Percentiles rank a stretch among this genome's conserved stretches.
phyloP scores from a whole-genome alignment of 2,329 filamentous ascomycete species.

The Domatiomyces catenatus region DNA sequence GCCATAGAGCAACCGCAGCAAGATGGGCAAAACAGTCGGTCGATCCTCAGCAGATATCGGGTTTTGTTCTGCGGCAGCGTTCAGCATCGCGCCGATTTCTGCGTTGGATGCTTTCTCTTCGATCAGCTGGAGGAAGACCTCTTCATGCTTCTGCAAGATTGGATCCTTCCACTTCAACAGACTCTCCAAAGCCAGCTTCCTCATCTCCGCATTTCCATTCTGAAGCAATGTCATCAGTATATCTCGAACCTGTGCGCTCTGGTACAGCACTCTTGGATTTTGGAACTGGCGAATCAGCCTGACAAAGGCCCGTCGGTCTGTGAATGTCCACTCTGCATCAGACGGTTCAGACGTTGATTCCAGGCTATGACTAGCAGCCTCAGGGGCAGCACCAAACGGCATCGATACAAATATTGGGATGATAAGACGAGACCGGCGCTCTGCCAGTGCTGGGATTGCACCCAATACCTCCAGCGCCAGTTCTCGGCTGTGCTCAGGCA shows the following conservation, averaged over 20 bases:
- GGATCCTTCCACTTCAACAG: conserved; percentile 80
- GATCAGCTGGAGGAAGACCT: conserved; percentile 70
- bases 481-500: conserved; percentile 41
- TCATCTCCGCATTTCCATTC: conserved; percentile 81
- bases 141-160: conserved; percentile 60
- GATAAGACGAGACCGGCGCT: conserved; percentile 69
- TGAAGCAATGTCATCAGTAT: conserved; percentile 60
- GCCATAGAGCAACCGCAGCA: conserved; percentile 78
- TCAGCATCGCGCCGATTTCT: conserved; percentile 77
- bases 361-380: conserved; percentile 9
- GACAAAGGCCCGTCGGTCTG: conserved; percentile 70
- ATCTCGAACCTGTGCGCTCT: conserved; percentile 57
- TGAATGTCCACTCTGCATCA: conserved; percentile 28
- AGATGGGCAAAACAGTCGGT: conserved; percentile 60
- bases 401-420: conserved; percentile 77
- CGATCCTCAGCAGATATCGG: conserved; percentile 61
- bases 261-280: conserved; percentile 74
- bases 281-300: conserved; percentile 67
- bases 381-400: too few relatives aligned
- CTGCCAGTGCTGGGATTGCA: conserved; percentile 59
- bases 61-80: conserved; percentile 48
- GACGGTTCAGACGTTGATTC: conserved; percentile 17
- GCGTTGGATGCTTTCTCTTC: conserved; percentile 88
- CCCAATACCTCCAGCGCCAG: conserved; percentile 69
- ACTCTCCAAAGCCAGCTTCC: conserved; percentile 69